phyloP scores from a whole-genome alignment of 805 yeast species.

The Ogataea degrootiae region DNA sequence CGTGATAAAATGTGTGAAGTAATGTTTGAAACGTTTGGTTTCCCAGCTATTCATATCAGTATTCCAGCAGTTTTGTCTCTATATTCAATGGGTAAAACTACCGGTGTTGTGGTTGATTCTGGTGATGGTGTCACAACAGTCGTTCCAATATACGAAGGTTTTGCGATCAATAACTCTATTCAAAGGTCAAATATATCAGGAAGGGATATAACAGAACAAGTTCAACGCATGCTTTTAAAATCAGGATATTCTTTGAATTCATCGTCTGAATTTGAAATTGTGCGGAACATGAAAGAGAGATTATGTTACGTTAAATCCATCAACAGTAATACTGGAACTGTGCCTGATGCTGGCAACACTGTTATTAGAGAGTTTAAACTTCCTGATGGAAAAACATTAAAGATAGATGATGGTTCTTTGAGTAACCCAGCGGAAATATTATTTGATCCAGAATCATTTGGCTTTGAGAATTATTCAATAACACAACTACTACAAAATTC shows the following conservation, averaged over 20 bases:
- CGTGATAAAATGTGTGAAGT: conserved; percentile 59
- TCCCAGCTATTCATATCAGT: conserved; percentile 70
- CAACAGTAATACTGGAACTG: conserved; percentile 1
- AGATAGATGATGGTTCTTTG: conserved; percentile 14
- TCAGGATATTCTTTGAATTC: conserved; percentile 59
- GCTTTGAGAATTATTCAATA: conserved; percentile 68
- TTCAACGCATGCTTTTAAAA: conserved; percentile 64
- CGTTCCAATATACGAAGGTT: conserved; percentile 90
- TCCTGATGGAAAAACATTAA: conserved; percentile 78
- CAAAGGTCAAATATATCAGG: conserved; percentile 82
- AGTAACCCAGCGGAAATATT: conserved; percentile 57
- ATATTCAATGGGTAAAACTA: conserved; percentile 86
- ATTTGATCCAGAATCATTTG: conserved; percentile 74
- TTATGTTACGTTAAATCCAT: conserved; percentile 53
- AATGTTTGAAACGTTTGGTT: conserved; percentile 65
- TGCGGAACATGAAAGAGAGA: conserved; percentile 71
- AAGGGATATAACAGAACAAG: conserved; percentile 71
- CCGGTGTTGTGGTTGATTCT: conserved; percentile 84
- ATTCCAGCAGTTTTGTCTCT: conserved; percentile 77
- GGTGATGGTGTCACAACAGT: conserved; percentile 91
- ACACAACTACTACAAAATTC: conserved; percentile 62
- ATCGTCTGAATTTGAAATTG: conserved; percentile 80
- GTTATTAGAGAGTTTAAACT: conserved; percentile 42
- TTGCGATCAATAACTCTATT: conserved; percentile 67
- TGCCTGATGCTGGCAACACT: neutral